phyloP scores from a whole-genome alignment of 83 land plant species.

The Diphasiastrum complanatum region DNA sequence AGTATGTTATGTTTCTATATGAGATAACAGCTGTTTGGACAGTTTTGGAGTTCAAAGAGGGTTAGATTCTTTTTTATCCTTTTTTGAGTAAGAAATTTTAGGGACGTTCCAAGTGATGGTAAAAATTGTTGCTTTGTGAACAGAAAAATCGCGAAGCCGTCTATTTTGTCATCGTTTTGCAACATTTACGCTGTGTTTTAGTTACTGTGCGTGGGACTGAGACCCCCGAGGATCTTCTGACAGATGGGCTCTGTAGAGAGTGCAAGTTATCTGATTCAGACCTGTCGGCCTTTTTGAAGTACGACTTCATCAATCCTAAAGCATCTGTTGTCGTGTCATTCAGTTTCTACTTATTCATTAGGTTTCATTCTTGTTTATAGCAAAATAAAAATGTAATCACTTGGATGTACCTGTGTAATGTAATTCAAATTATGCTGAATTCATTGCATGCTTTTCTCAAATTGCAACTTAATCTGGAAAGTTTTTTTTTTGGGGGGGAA shows the following conservation, averaged over 20 bases:
- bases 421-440: no score
- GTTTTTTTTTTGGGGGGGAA: no score
- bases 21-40: no score
- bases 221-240: constrained; percentile 86
- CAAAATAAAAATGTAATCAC: background rate
- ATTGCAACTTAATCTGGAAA: no score
- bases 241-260: constrained; percentile 82
- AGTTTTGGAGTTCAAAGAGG: no score
- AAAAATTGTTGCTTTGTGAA: no score
- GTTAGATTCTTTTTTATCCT: no score
- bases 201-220: constrained; percentile 92
- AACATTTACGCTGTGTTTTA: constrained; percentile 48
- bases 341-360: background rate
- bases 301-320: constrained; percentile 13
- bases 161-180: constrained; percentile 66
- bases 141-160: constrained; percentile 70
- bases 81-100: no score
- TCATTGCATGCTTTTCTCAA: no score
- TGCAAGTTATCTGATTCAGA: constrained; percentile 53
- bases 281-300: constrained; percentile 69
- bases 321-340: no score
- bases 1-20: no score
- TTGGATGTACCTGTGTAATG: background rate
- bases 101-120: no score
- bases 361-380: background rate